Base-by-base conservation (phyloP, 2,329 filamentous ascomycete species). In the Bipolaris zeicola region DNA sequence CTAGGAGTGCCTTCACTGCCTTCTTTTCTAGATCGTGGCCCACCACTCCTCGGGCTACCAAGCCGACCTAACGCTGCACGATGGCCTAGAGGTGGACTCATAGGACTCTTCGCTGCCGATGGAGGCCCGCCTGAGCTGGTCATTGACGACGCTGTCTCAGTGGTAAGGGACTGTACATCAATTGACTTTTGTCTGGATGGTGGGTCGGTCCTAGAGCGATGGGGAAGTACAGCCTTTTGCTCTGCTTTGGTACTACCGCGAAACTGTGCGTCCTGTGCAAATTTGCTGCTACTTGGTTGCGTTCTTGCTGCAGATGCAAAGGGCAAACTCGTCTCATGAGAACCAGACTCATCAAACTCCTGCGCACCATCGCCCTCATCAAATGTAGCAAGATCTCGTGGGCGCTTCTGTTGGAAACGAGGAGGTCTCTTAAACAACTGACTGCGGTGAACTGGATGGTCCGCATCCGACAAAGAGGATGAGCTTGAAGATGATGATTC, bases 1-100 rank as follows among this genome's bases (percentile, higher is more conserved):
- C 73, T 76, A 13, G 71, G 72, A 2, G 71, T 71, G 1, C 71
- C 73, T 42, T 76, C 73, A 42, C 73, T 76, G 5, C 71, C 71
- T 22, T 74, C 71, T 38, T 61, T 70, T 38, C 56, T 56, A 22
- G 55, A 51, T 46, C 60, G 70, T 18, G 44, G 50, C 18, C 61
- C 63, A 28, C 26, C 48, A 7, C 65, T 82, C 82, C 26, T 75
- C 1, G 85, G 83, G 64, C 83, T 86, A n/a, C 66, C 65, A 42
- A 83, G 78, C 24, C 81, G 82, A 2, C 83, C 79, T 46, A 88
- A 68, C 41, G 89, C 87, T 6, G 83, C 80, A 13, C 83, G 83
- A 22, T 87, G 82, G 20, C 83, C 82, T 1, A 87, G 87, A 39
- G 73, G 76, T 8, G 80, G 61, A 2, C 70, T 68, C n/a, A 65